Evolutionary conservation across 805 yeast species (phyloP), one percentile per base, ranked within the genome.

Genomic region (Lipomyces yamanashiensis): DNA sequence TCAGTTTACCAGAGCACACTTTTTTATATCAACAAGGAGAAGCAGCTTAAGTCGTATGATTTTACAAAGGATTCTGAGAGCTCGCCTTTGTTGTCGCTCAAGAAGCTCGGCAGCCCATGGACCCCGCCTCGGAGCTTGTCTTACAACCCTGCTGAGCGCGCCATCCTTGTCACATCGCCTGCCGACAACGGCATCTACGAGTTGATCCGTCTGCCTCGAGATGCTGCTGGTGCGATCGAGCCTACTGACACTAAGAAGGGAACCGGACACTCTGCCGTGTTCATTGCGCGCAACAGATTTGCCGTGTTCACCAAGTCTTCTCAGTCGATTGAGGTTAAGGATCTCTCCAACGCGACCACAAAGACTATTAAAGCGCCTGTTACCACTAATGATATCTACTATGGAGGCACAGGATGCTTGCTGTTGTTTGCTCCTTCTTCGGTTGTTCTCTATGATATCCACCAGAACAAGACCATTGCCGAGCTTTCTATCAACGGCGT

Each of bases 251-350:
- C 88, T 55, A 80, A 88, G 64, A 86, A 85, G 72, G 98, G 97
- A 58, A 85, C 85, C 60, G 97, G 95, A 44, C 85, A 85, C 72
- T 86, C 85, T 76, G 99, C 98, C 15, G 81, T 88, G 65, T 95
- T 95, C 76, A 91, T 96, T 71, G 92, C 98, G 13, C 88, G 99
- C 76, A 95, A 95, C 79, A 84, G 99, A 78, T 95, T 91, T 77
- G 96, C 90, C 61, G 90, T 89, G 39, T 90, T 88, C 75, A 79
- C 84, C 61, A 87, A 86, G 73, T 72, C 85, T 12, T 74, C 85
- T 15, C 86, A 86, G 71, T 78, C 84, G n/a, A 82, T 95, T 70
- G 90, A 89, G 70, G 88, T 95, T 58, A 88, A 89, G 76, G 97
- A 92, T 74, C 81, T 92, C 74, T 86, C 84, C 70, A 90, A 92